Conservation (phyloP, 805 yeast species). For the Citeromyces matritensis region DNA sequence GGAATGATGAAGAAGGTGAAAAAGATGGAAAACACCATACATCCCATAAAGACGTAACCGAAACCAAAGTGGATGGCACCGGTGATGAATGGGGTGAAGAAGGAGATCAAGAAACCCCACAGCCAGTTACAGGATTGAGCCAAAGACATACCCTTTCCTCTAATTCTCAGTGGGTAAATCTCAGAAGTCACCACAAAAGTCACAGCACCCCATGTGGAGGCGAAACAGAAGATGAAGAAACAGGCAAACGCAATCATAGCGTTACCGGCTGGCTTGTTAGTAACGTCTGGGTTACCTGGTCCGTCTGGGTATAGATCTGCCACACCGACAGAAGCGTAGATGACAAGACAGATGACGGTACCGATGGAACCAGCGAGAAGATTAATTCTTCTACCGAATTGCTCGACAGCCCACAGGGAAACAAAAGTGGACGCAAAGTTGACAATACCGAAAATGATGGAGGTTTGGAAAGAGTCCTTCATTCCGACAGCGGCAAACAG, state of each 20-base stretch:
- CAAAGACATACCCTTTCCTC: constrained; percentile 54
- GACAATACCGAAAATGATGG: constrained; percentile 27
- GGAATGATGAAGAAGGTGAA: constrained; percentile 41
- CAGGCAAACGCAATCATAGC: constrained; percentile 37
- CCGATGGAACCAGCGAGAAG: constrained; percentile 47
- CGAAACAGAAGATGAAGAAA: constrained; percentile 56
- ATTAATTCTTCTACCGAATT: constrained; percentile 49
- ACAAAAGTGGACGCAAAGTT: constrained; percentile 34
- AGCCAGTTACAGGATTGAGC: constrained; percentile 66
- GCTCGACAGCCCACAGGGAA: constrained; percentile 34
- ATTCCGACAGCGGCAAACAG: constrained; percentile 38
- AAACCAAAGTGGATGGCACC: constrained; percentile 32
- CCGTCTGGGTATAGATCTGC: constrained; percentile 21
- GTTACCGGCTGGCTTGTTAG: constrained; percentile 20
- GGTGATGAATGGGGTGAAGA: constrained; percentile 44
- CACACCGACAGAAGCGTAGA: constrained; percentile 34
- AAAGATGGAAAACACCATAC: constrained; percentile 37
- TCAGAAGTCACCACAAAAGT: constrained; percentile 47
- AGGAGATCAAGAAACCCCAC: constrained; percentile 55
- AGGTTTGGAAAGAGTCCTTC: constrained; percentile 27
- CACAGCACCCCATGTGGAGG: constrained; percentile 66
- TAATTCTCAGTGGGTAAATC: constrained; percentile 49
- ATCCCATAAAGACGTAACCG: constrained; percentile 38
- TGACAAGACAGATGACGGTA: constrained; percentile 44
- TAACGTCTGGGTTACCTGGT: constrained; percentile 7